Conservation (phyloP, 305 asterid species). For the Fraxinus platypoda region DNA sequence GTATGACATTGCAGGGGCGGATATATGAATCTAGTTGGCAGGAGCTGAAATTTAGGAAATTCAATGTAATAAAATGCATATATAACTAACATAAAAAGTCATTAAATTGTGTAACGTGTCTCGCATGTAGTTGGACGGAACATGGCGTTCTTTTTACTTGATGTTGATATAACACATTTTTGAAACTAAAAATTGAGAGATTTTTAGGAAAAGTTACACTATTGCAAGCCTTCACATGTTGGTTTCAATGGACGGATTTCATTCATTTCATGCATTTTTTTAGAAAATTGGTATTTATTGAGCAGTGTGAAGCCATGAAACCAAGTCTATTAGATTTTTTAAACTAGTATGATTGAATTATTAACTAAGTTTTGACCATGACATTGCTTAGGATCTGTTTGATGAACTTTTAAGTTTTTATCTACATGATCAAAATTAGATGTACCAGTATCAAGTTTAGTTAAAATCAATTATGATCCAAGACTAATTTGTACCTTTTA, state of each 20-base stretch:
- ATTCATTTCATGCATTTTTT: background rate
- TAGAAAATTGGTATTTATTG: background rate
- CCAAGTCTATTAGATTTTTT: background rate
- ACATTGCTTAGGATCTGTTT: background rate
- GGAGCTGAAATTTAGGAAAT: background rate
- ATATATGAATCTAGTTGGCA: background rate
- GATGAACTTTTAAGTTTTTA: background rate
- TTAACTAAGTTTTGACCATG: background rate
- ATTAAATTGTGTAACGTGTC: background rate
- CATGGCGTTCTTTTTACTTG: background rate
- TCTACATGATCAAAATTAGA: background rate
- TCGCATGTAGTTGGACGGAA: background rate
- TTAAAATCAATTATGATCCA: background rate
- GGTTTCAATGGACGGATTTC: background rate
- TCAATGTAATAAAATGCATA: background rate
- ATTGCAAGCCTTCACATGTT: background rate
- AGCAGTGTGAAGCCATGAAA: background rate
- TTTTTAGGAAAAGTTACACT: background rate
- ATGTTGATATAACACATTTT: background rate
- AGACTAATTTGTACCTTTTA: background rate
- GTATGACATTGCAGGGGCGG: background rate
- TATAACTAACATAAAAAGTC: background rate
- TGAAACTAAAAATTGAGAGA: background rate
- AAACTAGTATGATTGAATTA: background rate
- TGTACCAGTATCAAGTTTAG: background rate